These are phyloP conservation scores for Hyaloperonospora arabidopsidis DNA, from an alignment of 352 stramenopile species.

Conservation along the genomic window DNA sequence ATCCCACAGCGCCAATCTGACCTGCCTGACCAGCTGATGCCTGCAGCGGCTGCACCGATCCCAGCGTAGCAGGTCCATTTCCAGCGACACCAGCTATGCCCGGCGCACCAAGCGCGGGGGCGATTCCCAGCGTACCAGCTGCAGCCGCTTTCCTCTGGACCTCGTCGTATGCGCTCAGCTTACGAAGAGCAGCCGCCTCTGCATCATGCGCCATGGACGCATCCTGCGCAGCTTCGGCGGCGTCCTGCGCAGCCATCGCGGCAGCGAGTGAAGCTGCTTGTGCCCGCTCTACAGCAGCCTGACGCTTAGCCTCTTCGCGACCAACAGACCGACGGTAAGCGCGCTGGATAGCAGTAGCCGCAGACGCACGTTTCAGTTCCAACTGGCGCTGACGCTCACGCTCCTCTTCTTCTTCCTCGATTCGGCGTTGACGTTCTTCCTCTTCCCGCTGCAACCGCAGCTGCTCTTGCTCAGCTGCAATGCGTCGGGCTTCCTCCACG, in stretches of 20 bases:
- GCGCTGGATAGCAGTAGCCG: constrained; percentile 59
- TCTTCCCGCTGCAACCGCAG: constrained; percentile 58
- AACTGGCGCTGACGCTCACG: constrained; percentile 53
- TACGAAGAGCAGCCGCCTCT: constrained; percentile 70
- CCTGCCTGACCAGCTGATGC: constrained; percentile 60
- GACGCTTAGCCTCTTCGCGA: constrained; percentile 64
- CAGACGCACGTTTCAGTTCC: constrained; percentile 43
- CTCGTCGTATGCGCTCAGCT: constrained; percentile 57
- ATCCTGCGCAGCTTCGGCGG: constrained; percentile 58
- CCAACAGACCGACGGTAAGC: constrained; percentile 57
- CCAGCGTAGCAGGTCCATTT: constrained; percentile 48
- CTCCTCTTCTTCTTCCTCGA: constrained; percentile 57
- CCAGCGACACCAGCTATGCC: constrained; percentile 47
- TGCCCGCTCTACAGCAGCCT: constrained; percentile 55
- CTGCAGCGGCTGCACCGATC: constrained; percentile 59
- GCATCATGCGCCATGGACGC: constrained; percentile 62
- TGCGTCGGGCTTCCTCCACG: constrained; percentile 67
- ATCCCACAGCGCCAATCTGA: constrained; percentile 70
- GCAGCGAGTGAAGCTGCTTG: constrained; percentile 67
- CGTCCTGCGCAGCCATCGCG: constrained; percentile 66
- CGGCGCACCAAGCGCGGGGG: constrained; percentile 46
- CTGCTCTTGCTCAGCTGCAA: constrained; percentile 58
- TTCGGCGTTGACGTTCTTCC: constrained; percentile 49
- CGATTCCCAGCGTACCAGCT: constrained; percentile 43
- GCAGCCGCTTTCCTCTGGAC: constrained; percentile 34